Evolutionary conservation across 1,284 basidiomycete species (phyloP), one percentile per base, ranked within the genome.

Genomic region (Ceratobasidium sp.): DNA sequence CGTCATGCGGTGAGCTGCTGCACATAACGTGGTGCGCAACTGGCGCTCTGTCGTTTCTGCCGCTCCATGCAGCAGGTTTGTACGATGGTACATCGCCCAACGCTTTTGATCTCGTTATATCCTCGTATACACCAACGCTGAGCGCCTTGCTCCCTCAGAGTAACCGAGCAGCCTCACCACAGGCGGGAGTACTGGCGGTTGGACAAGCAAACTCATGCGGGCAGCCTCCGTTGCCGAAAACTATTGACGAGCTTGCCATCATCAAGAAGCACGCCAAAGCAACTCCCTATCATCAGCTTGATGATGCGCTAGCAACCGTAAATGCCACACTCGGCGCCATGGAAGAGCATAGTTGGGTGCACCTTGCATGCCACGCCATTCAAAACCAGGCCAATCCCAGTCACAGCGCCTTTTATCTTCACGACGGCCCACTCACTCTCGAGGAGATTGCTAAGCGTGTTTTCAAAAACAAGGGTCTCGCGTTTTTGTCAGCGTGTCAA

Each of bases 1-100:
- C 28, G 35, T n/a, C 68, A 37, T 7, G 8, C 23, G 28, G 49
- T 23, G 66, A 37, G 33, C 74, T 77, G n/a, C 77, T 79, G 20
- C 63, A 75, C 53, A 39, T 81, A 26, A 78, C 76, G 39, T 78
- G 68, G 76, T 80, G 81, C 56, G 75, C 78, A 3, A 77, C 75
- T n/a, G 74, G 78, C 20, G 60, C 77, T 51, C 65, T 78, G 11
- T 69, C 78, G 51, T 81, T 77, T 47, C 79, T 82, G 28, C 82
- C 82, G 10, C 76, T 82, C 42, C 81, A 82, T n/a, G n/a, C n/a
- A n/a, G n/a, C n/a, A n/a, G n/a, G n/a, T n/a, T n/a, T n/a, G n/a
- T n/a, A n/a, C n/a, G n/a, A n/a, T n/a, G n/a, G n/a, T n/a, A n/a
- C n/a, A n/a, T n/a, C n/a, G n/a, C n/a, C n/a, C n/a, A n/a, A n/a